phyloP scores from a whole-genome alignment of 1,284 basidiomycete species.

The Papiliotrema nemorosa region DNA sequence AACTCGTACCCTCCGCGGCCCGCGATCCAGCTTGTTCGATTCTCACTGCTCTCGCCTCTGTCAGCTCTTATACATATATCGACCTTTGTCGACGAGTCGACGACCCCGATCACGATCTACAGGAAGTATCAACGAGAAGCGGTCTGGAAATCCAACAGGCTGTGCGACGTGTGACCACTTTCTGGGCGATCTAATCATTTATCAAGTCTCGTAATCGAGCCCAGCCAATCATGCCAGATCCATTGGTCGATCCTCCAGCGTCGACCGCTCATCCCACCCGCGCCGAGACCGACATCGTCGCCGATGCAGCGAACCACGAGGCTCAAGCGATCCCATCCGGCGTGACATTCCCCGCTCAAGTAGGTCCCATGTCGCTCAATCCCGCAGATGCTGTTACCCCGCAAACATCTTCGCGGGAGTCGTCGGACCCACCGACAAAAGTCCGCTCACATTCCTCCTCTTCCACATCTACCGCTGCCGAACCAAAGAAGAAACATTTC shows the following conservation, averaged over 20 bases:
- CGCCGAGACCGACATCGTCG: not conserved
- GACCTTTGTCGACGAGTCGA: too few relatives aligned
- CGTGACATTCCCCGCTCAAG: slow-evolving; percentile 8
- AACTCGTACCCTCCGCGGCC: too few relatives aligned
- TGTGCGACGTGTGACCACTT: too few relatives aligned
- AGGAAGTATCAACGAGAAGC: too few relatives aligned
- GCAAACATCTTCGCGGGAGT: not conserved
- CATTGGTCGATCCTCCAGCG: not conserved
- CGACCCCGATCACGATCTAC: too few relatives aligned
- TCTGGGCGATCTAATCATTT: too few relatives aligned
- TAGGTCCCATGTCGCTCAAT: slow-evolving; percentile 5
- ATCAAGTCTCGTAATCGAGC: too few relatives aligned
- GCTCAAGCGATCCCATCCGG: slow-evolving; percentile 8
- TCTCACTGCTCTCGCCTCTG: too few relatives aligned
- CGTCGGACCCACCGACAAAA: not conserved
- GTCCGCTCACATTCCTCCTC: not conserved
- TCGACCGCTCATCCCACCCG: not conserved
- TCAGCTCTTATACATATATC: too few relatives aligned
- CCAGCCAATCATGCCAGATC: too few relatives aligned
- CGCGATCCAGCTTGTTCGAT: too few relatives aligned
- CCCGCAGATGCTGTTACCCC: not conserved
- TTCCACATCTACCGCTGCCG: not conserved
- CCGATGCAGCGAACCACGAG: not conserved
- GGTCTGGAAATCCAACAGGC: too few relatives aligned
- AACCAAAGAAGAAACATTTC: slow-evolving; percentile 12